Conservation (phyloP, 2,329 filamentous ascomycete species). For the Fusarium ambrosium region DNA sequence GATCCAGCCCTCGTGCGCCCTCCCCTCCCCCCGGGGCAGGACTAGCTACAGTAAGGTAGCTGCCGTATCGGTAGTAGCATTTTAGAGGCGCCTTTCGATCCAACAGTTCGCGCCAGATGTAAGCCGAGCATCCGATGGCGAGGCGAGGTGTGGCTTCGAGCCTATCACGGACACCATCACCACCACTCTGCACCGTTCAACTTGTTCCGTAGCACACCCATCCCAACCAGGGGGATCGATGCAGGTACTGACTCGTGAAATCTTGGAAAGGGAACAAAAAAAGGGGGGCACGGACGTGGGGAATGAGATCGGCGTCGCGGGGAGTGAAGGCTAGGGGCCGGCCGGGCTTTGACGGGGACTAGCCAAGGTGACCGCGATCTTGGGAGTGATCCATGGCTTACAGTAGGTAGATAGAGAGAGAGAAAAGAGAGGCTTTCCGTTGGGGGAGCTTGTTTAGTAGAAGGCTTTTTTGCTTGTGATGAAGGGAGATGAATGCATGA, state of each 20-base stretch:
- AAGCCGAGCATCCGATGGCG: constrained; percentile 8
- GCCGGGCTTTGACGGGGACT: constrained; percentile 5
- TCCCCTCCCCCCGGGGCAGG: background rate
- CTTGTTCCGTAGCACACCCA: background rate
- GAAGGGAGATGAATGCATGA: constrained; percentile 5
- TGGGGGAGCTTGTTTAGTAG: background rate
- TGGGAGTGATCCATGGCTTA: background rate
- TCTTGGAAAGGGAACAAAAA: background rate
- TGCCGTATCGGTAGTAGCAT: constrained; percentile 2
- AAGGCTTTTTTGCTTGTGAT: constrained; percentile 4
- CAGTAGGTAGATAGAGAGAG: background rate
- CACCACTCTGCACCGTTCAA: background rate
- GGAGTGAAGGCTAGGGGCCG: constrained; percentile 9
- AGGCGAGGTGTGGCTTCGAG: constrained; percentile 1
- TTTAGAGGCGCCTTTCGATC: background rate
- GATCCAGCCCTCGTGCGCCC: background rate
- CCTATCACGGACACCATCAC: background rate
- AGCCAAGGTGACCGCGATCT: background rate
- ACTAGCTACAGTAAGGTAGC: background rate
- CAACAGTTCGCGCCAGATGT: background rate
- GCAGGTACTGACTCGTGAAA: constrained; percentile 20
- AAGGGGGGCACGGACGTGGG: constrained; percentile 16
- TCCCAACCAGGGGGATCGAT: constrained; percentile 7
- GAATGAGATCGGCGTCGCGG: constrained; percentile 11
- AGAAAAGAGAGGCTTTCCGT: constrained; percentile 6